Percentiles rank a stretch among this genome's conserved stretches.
phyloP scores from a whole-genome alignment of 192 early-diverging fungal species.

The Coemansia sp. region DNA sequence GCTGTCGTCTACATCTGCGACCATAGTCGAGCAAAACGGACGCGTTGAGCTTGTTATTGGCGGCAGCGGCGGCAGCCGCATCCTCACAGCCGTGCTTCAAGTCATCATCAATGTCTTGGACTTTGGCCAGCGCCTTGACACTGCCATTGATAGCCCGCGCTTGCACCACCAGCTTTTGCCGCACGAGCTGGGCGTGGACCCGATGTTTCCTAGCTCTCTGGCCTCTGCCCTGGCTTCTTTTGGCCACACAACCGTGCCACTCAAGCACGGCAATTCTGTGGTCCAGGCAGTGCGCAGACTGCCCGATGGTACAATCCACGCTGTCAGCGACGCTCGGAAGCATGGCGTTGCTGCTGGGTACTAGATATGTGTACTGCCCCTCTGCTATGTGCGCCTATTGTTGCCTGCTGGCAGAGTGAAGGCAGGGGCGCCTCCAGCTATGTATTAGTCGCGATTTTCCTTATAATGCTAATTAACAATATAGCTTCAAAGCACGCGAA shows the following conservation, averaged over 20 bases:
- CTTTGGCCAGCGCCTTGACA: slow-evolving; percentile 64
- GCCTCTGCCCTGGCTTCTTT: slow-evolving; percentile 35
- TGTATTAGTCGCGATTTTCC: slow-evolving; percentile 2
- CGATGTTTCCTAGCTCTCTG: slow-evolving; percentile 34
- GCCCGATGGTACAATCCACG: slow-evolving; percentile 53
- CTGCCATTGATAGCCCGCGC: slow-evolving; percentile 75
- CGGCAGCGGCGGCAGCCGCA: slow-evolving; percentile 88
- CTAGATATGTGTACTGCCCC: slow-evolving; percentile 6
- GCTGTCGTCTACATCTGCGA: slow-evolving; percentile 62
- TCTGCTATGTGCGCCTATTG: not conserved
- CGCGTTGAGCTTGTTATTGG: slow-evolving; percentile 76
- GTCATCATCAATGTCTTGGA: slow-evolving; percentile 77
- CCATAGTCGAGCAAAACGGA: slow-evolving; percentile 42
- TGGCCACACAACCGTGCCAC: slow-evolving; percentile 51
- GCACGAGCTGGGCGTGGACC: slow-evolving; percentile 61
- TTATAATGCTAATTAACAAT: not conserved
- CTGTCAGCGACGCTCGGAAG: slow-evolving; percentile 69
- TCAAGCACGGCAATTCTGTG: slow-evolving; percentile 48
- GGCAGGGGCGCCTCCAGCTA: not conserved
- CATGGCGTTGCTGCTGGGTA: slow-evolving; percentile 66
- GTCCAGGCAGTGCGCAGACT: slow-evolving; percentile 61
- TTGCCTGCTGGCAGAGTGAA: not conserved
- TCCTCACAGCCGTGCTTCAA: slow-evolving; percentile 78
- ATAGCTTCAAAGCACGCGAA: not conserved
- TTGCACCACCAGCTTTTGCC: slow-evolving; percentile 94